Evolutionary conservation across 2,329 filamentous ascomycete species (phyloP), one percentile per base, ranked within the genome.

Genomic region (Trichophyton verrucosum): DNA sequence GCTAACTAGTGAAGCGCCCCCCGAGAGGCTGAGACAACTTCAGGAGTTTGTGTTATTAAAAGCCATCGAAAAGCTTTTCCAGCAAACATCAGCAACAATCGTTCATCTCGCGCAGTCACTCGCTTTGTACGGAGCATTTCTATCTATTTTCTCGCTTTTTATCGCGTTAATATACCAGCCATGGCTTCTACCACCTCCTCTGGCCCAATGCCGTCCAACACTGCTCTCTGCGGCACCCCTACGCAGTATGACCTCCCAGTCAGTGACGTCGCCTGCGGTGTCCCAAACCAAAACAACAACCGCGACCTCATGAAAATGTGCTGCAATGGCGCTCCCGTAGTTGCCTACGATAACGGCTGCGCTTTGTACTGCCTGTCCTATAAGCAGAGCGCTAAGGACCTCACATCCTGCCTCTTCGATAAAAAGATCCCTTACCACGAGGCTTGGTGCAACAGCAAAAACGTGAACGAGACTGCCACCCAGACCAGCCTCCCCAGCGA

Each of bases 361-460:
- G 68, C 68, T 8, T 42, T 69, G 17, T 68, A 64, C 49, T 61
- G 61, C 11, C 64, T 65, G 1, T 66, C 68, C 1, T 53, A 64
- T 3, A 64, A 63, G 33, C 68, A 70, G 44, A 66, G 64, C 11
- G 64, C 68, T 20, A 60, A 69, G n/a, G 61, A 66, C 2, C 64
- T 70, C 13, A 70, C 63, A 1, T 57, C 66, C 7, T 70, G 68
- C 47, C 63, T 70, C 3, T 70, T 67, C 38, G 59, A 66, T 2
- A 64, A 63, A 1, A 65, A 65, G 0, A 64, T 70, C 1, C 57
- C 59, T 1, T 69, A 66, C 64, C 60, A 65, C 13, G 66, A 69
- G 60, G 68, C 69, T 2, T 70, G 67, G 66, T 70, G 67, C 22
- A 53, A 60, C 27, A 65, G 59, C 27, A 65, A 66, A 0, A 24